Base-by-base conservation (phyloP, 2,329 filamentous ascomycete species). In the Phialophora macrospora region DNA sequence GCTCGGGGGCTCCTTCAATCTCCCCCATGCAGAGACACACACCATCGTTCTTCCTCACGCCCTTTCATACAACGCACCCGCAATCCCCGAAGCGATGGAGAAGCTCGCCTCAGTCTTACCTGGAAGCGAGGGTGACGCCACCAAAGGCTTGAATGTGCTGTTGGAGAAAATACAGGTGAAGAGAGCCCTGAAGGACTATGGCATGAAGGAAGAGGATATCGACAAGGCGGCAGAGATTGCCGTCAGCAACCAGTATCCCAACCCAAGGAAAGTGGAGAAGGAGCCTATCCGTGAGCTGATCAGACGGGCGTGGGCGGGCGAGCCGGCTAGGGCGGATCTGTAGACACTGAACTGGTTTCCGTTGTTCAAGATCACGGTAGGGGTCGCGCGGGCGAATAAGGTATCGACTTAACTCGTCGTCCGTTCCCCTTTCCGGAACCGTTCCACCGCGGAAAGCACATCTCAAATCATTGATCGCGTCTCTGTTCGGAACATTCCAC, bases 1-100 rank as follows among this genome's bases (percentile, higher is more conserved):
- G 0, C 78, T 89, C 1, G 87, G 87, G 26, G 88, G 87, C 7
- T 84, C 80, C 70, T 88, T 89, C 74, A 83, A 85, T 67, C 80
- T 90, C 6, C 86, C 87, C 0, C 87, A 90, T 66, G 85, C 87
- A 1, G 86, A 89, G 73, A 89, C 87, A 0, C 88, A 90, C 71
- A 86, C 86, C 0, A 83, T 86, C 34, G 81, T 89, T 1, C 77
- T 89, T 7, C 86, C 87, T 0, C 87, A 89, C 71, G 84, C 85
- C 0, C 76, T 89, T 2, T 84, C 86, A 2, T 90, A 88, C 73
- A 88, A 88, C 68, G 83, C 84, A 0, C 84, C 85, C 0, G 77
- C 76, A 0, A 81, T 87, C 1, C 82, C 84, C 0, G 78, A 81
- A 2, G 80, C 80, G 0, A 84, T 88, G 81, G 76, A 76, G 57